Conservation (phyloP, 495 filamentous ascomycete species). For the Halenospora varia region DNA sequence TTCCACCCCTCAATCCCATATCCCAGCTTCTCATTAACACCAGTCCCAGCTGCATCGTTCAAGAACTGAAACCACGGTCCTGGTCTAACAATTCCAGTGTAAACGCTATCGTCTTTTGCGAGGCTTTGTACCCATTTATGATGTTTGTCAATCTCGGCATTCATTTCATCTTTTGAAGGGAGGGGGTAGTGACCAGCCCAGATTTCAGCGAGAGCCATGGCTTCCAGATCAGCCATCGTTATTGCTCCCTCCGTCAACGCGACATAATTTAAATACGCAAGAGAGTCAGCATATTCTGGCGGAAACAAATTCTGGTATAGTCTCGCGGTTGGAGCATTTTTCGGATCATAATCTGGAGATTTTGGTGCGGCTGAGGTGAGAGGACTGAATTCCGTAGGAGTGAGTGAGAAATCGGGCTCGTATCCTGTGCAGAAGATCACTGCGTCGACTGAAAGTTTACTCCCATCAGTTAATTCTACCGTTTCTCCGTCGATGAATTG, state of each 20-base stretch:
- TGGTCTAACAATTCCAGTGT: conserved; percentile 9
- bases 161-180: conserved; percentile 23
- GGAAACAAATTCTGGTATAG: conserved; percentile 27
- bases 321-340: neutral
- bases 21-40: conserved; percentile 23
- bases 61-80: conserved; percentile 23
- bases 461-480: conserved; percentile 20
- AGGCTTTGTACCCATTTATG: conserved; percentile 23
- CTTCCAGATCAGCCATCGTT: conserved; percentile 21
- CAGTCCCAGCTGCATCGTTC: conserved; percentile 25
- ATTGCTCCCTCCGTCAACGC: conserved; percentile 15
- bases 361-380: neutral
- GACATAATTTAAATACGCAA: conserved; percentile 23
- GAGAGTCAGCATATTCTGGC: conserved; percentile 18
- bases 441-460: conserved; percentile 21
- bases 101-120: conserved; percentile 13
- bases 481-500: conserved; percentile 4
- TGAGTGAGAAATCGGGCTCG: conserved; percentile 21
- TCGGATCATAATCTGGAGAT: neutral
- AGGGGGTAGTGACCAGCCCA: conserved; percentile 22
- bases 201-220: conserved; percentile 28
- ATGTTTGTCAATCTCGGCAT: conserved; percentile 20
- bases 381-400: conserved; percentile 11
- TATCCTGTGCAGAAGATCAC: conserved; percentile 30
- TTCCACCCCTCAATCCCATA: conserved; percentile 13